Percentiles rank a stretch among this genome's conserved stretches.
Conservation (phyloP, 208 protist genomes). For the Endotrypanum monterogeii region DNA sequence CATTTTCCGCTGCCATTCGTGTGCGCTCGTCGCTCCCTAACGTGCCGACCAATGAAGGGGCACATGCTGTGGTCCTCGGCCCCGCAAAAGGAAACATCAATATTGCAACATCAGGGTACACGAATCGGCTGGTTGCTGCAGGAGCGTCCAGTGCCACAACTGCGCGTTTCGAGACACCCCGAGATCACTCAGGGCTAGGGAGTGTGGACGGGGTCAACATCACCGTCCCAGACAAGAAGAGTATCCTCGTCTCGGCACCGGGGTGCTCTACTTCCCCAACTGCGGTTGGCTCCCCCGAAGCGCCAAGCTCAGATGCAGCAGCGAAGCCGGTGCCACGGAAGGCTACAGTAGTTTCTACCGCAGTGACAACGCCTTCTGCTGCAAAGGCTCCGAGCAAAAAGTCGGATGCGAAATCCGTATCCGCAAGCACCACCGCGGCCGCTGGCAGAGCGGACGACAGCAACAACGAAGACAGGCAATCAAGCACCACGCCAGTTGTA, state of each 20-base stretch:
- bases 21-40: background rate
- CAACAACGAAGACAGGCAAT: background rate
- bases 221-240: background rate
- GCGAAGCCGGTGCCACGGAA: constrained; percentile 2
- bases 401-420: background rate
- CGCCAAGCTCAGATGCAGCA: background rate
- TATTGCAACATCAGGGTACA: constrained; percentile 20
- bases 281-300: background rate
- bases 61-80: background rate
- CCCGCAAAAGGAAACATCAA: constrained; percentile 17
- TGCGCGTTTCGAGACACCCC: background rate
- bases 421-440: background rate
- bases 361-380: background rate
- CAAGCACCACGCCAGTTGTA: background rate
- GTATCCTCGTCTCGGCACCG: background rate
- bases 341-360: background rate
- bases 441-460: background rate
- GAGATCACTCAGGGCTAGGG: background rate
- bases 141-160: constrained; percentile 18
- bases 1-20: background rate
- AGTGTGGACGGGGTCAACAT: constrained; percentile 3
- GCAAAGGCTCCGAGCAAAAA: background rate
- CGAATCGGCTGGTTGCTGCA: constrained; percentile 10
- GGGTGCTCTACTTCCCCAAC: background rate
- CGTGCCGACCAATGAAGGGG: background rate